A percentile compares a stretch with the other conserved stretches of the same genome.
These are phyloP conservation scores for Leucocoprinus sp. DNA, from an alignment of 768 basidiomycete species.

Conservation along the genomic window DNA sequence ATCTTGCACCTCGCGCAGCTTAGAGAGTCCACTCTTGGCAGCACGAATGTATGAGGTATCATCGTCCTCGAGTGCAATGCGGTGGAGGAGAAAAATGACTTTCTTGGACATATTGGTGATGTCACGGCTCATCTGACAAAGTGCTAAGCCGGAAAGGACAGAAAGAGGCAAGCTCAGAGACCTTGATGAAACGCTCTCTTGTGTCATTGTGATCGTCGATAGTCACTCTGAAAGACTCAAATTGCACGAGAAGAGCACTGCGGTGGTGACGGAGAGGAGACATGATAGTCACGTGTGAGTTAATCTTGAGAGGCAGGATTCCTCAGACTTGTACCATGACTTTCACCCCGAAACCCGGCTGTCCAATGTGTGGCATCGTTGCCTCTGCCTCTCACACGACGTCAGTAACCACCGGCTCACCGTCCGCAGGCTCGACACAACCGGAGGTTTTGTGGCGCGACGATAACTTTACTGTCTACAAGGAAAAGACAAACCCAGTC, in stretches of 20 bases:
- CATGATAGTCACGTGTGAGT: conserved; percentile 8
- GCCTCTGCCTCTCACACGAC: conserved; percentile 40
- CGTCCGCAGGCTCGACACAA: conserved; percentile 36
- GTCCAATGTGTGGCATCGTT: conserved; percentile 72
- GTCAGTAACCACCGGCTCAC: conserved; percentile 35
- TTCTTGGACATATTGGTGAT: conserved; percentile 90
- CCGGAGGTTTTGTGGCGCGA: conserved; percentile 69
- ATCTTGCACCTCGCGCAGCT: conserved; percentile 56
- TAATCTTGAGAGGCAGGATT: neutral
- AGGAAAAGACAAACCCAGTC: conserved; percentile 61
- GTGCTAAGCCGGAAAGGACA: neutral
- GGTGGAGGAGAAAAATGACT: conserved; percentile 87
- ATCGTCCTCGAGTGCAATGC: conserved; percentile 38
- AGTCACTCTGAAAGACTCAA: conserved; percentile 58
- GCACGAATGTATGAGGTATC: conserved; percentile 25
- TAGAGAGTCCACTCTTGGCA: conserved; percentile 43
- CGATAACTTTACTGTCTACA: conserved; percentile 68
- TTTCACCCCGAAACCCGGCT: conserved; percentile 59
- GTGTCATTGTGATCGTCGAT: conserved; percentile 82
- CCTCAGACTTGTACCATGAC: conserved; percentile 7
- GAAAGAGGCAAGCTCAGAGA: conserved; percentile 20
- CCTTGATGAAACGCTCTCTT: conserved; percentile 88
- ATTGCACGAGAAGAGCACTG: conserved; percentile 25
- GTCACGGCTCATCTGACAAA: conserved; percentile 71
- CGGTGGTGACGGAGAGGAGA: conserved; percentile 15